Conservation (phyloP, 805 yeast species). For the Candida odintsovae region DNA sequence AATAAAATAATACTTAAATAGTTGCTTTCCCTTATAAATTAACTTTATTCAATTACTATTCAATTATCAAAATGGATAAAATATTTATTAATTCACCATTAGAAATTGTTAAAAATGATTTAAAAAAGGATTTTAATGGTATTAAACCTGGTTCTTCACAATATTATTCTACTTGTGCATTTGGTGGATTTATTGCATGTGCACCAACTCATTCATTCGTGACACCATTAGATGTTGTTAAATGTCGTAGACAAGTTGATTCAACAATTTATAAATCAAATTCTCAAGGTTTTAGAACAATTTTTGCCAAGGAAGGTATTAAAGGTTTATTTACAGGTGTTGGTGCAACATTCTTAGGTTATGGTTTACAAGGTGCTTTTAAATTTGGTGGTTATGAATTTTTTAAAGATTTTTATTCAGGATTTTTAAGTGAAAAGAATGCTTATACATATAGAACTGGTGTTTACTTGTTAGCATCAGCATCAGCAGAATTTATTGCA, state of each 20-base stretch:
- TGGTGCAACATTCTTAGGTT: conserved; percentile 90
- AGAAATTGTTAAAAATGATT: not conserved
- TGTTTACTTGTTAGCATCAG: conserved; percentile 78
- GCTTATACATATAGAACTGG: conserved; percentile 65
- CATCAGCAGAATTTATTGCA: conserved; percentile 91
- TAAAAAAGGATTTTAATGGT: not conserved
- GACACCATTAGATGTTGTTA: conserved; percentile 89
- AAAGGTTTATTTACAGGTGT: conserved; percentile 79
- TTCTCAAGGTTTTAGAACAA: conserved; percentile 74
- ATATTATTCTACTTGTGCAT: conserved; percentile 51
- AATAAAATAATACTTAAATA: not conserved
- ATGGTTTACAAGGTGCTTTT: conserved; percentile 95
- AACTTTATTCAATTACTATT: too few species aligned
- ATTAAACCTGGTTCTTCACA: conserved; percentile 27
- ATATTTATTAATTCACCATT: not conserved
- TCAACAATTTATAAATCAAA: conserved; percentile 68
- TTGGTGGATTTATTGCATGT: conserved; percentile 75
- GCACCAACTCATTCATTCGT: conserved; percentile 95
- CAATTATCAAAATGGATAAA: not conserved
- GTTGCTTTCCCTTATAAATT: too few species aligned
- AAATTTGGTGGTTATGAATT: conserved; percentile 93
- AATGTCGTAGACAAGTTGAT: conserved; percentile 89
- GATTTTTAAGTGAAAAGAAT: conserved; percentile 54
- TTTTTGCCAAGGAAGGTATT: conserved; percentile 67
- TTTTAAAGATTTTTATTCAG: conserved; percentile 76